These are phyloP conservation scores for Starmerella vitae DNA, from an alignment of 805 yeast genomes.

Conservation along the genomic window DNA sequence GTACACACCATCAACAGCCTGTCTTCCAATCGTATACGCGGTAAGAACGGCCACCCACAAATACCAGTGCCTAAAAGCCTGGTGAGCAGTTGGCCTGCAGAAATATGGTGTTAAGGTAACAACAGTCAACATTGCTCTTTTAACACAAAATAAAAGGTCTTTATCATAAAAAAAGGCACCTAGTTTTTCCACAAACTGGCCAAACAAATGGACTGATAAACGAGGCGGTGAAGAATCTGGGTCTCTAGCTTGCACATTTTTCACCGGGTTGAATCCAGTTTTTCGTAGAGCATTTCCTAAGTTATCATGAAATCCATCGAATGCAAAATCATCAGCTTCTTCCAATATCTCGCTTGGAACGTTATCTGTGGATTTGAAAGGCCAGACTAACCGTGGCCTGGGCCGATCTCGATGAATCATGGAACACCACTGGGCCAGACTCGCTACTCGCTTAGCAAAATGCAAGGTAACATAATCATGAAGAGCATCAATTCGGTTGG, in stretches of 20 bases:
- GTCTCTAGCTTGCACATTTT: conserved; percentile 20
- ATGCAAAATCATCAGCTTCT: conserved; percentile 7
- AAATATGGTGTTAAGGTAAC: conserved; percentile 22
- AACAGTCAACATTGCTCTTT: conserved; percentile 20
- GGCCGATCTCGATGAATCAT: conserved; percentile 14
- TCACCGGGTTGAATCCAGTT: conserved; percentile 12
- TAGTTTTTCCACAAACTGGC: conserved; percentile 5
- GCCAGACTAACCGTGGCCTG: conserved; percentile 11
- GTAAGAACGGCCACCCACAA: conserved; percentile 27
- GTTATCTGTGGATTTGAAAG: conserved; percentile 1
- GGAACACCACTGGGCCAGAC: conserved; percentile 16
- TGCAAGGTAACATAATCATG: conserved; percentile 14
- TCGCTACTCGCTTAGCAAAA: conserved; percentile 11
- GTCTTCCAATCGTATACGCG: conserved; percentile 23
- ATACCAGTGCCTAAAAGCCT: conserved; percentile 18
- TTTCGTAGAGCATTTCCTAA: conserved; percentile 6
- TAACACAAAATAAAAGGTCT: conserved; percentile 20
- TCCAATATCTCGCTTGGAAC: not conserved
- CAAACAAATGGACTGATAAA: conserved; percentile 20
- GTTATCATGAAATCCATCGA: conserved; percentile 9
- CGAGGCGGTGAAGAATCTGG: conserved; percentile 27
- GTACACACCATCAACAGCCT: conserved; percentile 27
- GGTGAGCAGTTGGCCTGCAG: conserved; percentile 20
- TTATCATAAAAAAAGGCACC: conserved; percentile 8
- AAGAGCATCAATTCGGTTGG: conserved; percentile 6